phyloP scores from a whole-genome alignment of 257 asterid genomes.

The Ocimum tenuiflorum region DNA sequence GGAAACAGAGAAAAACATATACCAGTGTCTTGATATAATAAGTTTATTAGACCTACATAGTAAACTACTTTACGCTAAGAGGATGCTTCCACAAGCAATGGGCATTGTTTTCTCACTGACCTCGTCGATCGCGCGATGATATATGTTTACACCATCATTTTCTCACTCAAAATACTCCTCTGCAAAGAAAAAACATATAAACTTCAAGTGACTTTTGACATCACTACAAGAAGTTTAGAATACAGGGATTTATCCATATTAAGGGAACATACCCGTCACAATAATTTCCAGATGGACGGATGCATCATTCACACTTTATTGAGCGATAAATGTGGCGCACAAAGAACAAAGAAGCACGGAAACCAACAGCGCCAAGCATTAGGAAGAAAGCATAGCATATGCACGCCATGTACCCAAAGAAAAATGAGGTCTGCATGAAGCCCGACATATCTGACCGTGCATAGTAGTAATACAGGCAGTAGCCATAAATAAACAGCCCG shows the following conservation, averaged over 20 bases:
- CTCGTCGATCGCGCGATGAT: neutral
- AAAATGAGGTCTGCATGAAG: slow-evolving; percentile 90
- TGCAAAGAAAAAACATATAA: neutral
- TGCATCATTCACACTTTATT: slow-evolving; percentile 61
- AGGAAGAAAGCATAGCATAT: slow-evolving; percentile 82
- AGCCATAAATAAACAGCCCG: slow-evolving; percentile 73
- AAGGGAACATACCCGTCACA: slow-evolving; percentile 13
- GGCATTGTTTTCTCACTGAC: neutral
- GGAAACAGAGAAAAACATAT: slow-evolving; percentile 5
- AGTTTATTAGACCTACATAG: slow-evolving; percentile 13
- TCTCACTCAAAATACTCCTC: slow-evolving; percentile 3
- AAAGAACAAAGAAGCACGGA: slow-evolving; percentile 81
- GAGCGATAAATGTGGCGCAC: slow-evolving; percentile 80
- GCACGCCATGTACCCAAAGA: slow-evolving; percentile 86
- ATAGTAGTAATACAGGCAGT: slow-evolving; percentile 76
- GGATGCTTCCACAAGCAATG: slow-evolving; percentile 14
- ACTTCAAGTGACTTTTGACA: neutral
- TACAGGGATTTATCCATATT: neutral
- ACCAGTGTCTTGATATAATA: slow-evolving; percentile 14
- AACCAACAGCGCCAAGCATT: slow-evolving; percentile 83
- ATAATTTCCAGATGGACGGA: neutral
- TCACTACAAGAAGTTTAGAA: neutral
- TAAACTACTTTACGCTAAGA: slow-evolving; percentile 8
- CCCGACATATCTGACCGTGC: slow-evolving; percentile 92
- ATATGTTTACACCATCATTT: slow-evolving; percentile 9